These are phyloP conservation scores for Solioccasus polychromus DNA, from an alignment of 768 basidiomycete species.

Conservation along the genomic window DNA sequence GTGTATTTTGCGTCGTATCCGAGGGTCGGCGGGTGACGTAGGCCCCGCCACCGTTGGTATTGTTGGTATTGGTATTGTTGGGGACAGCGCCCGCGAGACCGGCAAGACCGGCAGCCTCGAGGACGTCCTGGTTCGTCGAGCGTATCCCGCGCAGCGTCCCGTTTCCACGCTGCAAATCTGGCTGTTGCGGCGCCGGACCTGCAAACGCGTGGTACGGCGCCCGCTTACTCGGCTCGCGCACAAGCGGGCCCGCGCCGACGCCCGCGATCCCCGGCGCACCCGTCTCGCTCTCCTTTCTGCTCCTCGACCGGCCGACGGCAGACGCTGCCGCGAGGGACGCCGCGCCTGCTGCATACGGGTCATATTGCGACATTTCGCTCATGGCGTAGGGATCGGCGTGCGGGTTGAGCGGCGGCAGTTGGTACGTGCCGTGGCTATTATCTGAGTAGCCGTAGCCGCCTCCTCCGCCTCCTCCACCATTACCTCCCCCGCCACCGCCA, in stretches of 20 bases:
- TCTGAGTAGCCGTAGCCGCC: slow-evolving; percentile 42
- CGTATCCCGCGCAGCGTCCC: slow-evolving; percentile 21
- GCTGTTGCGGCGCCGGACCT: slow-evolving; percentile 26
- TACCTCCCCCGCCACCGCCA: slow-evolving; percentile 12
- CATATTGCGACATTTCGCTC: slow-evolving; percentile 44
- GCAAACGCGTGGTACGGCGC: slow-evolving; percentile 41
- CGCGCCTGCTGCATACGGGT: slow-evolving; percentile 32
- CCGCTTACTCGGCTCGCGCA: slow-evolving; percentile 26
- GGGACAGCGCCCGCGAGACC: too few species aligned
- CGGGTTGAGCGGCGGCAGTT: slow-evolving; percentile 41
- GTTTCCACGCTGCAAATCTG: slow-evolving; percentile 12
- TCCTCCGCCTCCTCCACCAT: slow-evolving; percentile 19
- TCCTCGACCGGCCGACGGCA: slow-evolving; percentile 21
- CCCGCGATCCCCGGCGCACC: slow-evolving; percentile 41
- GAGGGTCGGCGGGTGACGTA: slow-evolving; percentile 25
- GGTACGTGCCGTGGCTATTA: slow-evolving; percentile 56
- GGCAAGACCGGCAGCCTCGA: slow-evolving; percentile 28
- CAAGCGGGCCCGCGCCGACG: slow-evolving; percentile 33
- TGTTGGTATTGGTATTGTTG: slow-evolving; percentile 4
- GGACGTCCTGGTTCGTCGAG: slow-evolving; percentile 22
- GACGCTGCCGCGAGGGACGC: slow-evolving; percentile 18
- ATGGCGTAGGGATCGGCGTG: slow-evolving; percentile 48
- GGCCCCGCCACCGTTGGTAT: neutral
- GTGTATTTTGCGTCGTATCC: slow-evolving; percentile 26
- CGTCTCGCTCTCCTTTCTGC: slow-evolving; percentile 29